Percentiles rank a stretch among this genome's conserved stretches.
Conservation (phyloP, 805 yeast genomes). For the Candida montana region DNA sequence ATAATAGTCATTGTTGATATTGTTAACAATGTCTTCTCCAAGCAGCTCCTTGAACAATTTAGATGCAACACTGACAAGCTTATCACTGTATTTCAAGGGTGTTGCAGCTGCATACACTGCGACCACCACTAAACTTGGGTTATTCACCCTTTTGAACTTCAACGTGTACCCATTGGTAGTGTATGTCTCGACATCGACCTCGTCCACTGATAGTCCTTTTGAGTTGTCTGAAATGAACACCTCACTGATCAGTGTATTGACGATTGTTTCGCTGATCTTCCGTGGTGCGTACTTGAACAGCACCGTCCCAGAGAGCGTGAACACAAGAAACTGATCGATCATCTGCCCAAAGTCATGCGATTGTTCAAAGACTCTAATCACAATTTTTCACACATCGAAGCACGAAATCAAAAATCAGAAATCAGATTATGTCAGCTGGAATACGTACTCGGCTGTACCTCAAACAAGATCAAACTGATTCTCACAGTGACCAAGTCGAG, state of each 20-base stretch:
- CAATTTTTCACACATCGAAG: too few relatives aligned
- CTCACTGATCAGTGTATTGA: slow-evolving; percentile 45
- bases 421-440: neutral
- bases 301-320: slow-evolving; percentile 49
- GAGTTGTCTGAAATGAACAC: slow-evolving; percentile 38
- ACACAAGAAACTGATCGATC: slow-evolving; percentile 46
- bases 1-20: slow-evolving; percentile 26
- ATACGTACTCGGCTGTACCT: too few relatives aligned
- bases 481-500: neutral
- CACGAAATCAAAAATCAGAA: too few relatives aligned
- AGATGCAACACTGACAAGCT: slow-evolving; percentile 27
- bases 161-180: slow-evolving; percentile 38
- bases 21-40: slow-evolving; percentile 23
- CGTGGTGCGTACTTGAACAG: slow-evolving; percentile 40
- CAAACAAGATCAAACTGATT: neutral
- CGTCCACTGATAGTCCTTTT: slow-evolving; percentile 20
- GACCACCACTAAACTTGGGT: slow-evolving; percentile 38
- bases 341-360: too few relatives aligned
- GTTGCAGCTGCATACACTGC: slow-evolving; percentile 37
- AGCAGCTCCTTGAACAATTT: slow-evolving; percentile 28
- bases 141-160: slow-evolving; percentile 38
- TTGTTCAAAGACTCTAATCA: too few relatives aligned
- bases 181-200: slow-evolving; percentile 24
- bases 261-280: slow-evolving; percentile 34
- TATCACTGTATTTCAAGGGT: slow-evolving; percentile 31